phyloP scores from a whole-genome alignment of 2,329 filamentous ascomycete genomes.

The Ascochyta lentis region DNA sequence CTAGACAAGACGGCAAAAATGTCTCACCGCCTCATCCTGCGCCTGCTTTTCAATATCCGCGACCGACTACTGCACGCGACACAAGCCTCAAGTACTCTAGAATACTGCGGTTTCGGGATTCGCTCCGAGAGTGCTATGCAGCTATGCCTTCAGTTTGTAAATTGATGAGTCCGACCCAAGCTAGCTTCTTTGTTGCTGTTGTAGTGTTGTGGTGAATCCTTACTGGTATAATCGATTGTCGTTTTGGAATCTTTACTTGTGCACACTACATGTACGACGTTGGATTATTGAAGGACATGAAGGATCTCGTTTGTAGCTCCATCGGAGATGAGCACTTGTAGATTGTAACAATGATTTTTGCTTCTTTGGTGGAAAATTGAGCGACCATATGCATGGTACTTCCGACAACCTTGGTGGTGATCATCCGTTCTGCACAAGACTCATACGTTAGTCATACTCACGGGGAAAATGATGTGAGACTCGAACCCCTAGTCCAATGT shows the following conservation, averaged over 20 bases:
- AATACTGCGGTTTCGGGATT: not conserved
- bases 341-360: not conserved
- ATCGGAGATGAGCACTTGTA: not conserved
- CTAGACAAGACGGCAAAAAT: constrained; percentile 10
- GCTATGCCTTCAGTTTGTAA: not conserved
- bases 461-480: not conserved
- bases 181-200: not conserved
- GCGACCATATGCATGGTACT: constrained; percentile 2
- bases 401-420: not conserved
- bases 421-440: constrained; percentile 7
- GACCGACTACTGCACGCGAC: constrained; percentile 12
- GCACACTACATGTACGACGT: not conserved
- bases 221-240: not conserved
- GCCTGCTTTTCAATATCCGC: constrained; percentile 2
- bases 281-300: not conserved
- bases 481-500: not conserved
- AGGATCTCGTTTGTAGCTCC: not conserved
- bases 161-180: constrained; percentile 8
- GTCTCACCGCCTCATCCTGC: constrained; percentile 12
- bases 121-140: not conserved
- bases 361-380: constrained; percentile 2
- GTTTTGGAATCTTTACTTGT: not conserved
- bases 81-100: constrained; percentile 8
- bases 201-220: not conserved
- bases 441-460: constrained; percentile 9